Evolutionary conservation across 805 yeast genomes (phyloP), one percentile per base, ranked within the genome.

Genomic region (Myxozyma monticola): DNA sequence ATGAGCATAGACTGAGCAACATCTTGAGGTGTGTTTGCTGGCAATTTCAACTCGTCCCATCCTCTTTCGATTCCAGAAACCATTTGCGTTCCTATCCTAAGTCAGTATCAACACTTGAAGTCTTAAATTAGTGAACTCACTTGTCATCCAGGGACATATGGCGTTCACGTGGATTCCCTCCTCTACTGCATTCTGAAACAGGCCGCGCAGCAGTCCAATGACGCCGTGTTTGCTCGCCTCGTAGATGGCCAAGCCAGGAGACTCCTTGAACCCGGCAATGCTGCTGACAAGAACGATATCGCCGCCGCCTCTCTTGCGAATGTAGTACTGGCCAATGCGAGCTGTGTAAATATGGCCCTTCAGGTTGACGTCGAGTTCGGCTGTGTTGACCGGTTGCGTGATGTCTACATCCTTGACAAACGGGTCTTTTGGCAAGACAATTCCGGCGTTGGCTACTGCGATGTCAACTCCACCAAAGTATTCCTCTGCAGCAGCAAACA

Each of bases 141-240:
- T n/a, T n/a, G 53, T 48, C 53, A 48, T 48, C 53, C 53, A 48
- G 8, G 53, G 53, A 14, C 53, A 48, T 6, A 48, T 38, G 17
- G 39, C 52, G 24, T 48, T 48, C 15, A 48, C 51, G 12, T 51
- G 33, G n/a, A n/a, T n/a, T n/a, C n/a, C n/a, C n/a, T n/a, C n/a
- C n/a, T n/a, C n/a, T 17, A 48, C 40, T n/a, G 33, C 35, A 15
- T 48, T 25, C 20, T 30, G 10, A 22, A 48, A 31, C 50, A 45
- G 37, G 10, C 43, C 25, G n/a, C 53, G 48, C 36, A 48, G 22
- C 14, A 48, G 43, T 4, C 53, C 53, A 9, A 48, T 21, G n/a
- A 48, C 53, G 20, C 45, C 53, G 42, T 48, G 53, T 28, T 48
- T 48, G 25, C 52, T 48, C 29, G 49, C 37, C 26, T 48, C 52